Evolutionary conservation across 2,329 filamentous ascomycete genomes (phyloP).

Genomic region (Calycina herbarum): DNA sequence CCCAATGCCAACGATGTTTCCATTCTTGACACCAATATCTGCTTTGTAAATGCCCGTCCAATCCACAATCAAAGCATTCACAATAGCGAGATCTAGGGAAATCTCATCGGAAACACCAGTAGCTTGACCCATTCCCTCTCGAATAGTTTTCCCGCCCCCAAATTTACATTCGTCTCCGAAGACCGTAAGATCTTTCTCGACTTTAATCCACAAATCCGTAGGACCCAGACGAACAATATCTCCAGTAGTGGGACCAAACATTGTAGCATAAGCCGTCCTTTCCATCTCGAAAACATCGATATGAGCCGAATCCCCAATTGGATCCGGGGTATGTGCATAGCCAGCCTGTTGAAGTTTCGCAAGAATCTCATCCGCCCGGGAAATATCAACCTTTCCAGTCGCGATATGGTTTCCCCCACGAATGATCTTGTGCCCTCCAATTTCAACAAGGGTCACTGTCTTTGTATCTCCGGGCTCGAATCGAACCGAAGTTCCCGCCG

Average conservation of each 20-base stretch:
- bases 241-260: conserved; percentile 92
- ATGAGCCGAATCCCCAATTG: conserved; percentile 50
- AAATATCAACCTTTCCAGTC: conserved; percentile 66
- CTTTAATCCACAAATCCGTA: conserved; percentile 86
- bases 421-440: conserved; percentile 77
- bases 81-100: conserved; percentile 80
- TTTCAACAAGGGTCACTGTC: conserved; percentile 87
- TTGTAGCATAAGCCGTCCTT: conserved; percentile 73
- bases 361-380: conserved; percentile 65
- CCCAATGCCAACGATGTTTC: conserved; percentile 82
- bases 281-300: conserved; percentile 71
- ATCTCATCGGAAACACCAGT: conserved; percentile 71
- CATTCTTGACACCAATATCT: conserved; percentile 90
- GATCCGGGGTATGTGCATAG: conserved; percentile 75
- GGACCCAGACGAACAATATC: conserved; percentile 79
- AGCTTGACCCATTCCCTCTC: conserved; percentile 95
- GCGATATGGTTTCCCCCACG: conserved; percentile 82
- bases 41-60: conserved; percentile 94
- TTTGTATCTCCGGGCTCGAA: conserved; percentile 94
- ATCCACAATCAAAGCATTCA: conserved; percentile 87
- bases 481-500: conserved; percentile 86
- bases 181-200: conserved; percentile 80
- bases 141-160: conserved; percentile 88
- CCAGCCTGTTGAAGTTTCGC: conserved; percentile 67
- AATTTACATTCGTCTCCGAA: conserved; percentile 97